Evolutionary conservation across 192 early-diverging fungal genomes (phyloP), one percentile per base, ranked within the genome.

Genomic region (Podila epigama): DNA sequence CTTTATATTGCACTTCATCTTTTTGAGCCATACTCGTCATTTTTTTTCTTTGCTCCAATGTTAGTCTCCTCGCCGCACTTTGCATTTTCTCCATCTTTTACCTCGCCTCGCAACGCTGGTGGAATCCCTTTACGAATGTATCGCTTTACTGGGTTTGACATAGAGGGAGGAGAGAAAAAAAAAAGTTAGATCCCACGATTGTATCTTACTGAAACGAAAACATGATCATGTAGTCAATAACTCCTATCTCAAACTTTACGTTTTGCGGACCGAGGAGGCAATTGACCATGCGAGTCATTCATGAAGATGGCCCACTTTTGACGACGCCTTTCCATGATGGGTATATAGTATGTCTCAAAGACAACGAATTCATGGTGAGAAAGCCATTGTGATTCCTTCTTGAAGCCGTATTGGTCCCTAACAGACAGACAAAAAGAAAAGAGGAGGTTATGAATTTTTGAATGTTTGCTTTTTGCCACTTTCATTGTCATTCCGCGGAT

Each of bases 71-170:
- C 7, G 44, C 7, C n/a, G 8, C 3, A 48, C 41, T n/a, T 5
- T 44, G 44, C 0, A 44, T 48, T 22, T 22, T 48, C n/a, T 48
- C 20, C 44, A 2, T 2, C 25, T 2, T 22, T 66, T 71, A 89
- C 86, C 68, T 75, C 66, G 53, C 86, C 85, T 48, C 93, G 81
- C 20, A 92, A 68, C 29, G 88, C 84, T 31, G 89, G 71, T 35
- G 93, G 93, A 55, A 95, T 91, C 8, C 93, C 93, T 78, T 92
- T 92, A 11, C 92, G 86, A 20, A 95, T 82, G 59, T 89, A 92
- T 54, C 90, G 79, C 60, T 94, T 94, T 34, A 92, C 88, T 87
- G 25, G 9, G 5, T 4, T 10, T 4, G 8, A 7, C 28, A 32
- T 51, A 56, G n/a, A n/a, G 44, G 34, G 39, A 79, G 33, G 55